Base-by-base conservation (phyloP, 176 grass and related monocot species). In the Typha latifolia region DNA sequence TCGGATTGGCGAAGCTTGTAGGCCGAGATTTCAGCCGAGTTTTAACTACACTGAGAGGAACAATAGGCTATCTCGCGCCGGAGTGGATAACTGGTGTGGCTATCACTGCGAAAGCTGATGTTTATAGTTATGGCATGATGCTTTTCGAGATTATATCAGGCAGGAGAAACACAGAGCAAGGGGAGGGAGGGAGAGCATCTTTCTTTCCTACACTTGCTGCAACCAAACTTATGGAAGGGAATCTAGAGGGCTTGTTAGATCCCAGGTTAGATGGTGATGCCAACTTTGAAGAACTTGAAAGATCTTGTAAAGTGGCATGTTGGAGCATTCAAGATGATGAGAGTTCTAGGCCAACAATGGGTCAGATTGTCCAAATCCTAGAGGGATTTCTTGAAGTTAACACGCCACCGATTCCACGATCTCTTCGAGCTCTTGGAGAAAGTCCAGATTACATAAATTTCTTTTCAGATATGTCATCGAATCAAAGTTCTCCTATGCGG, bases 251-350 rank as follows among this genome's bases (percentile, higher is more conserved):
- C 29, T 76, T 96, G 79, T 34, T 90, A 56, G 91, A 96, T 67
- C 48, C 68, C 51, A 87, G 80, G 64, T 67, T 96, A 56, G 72
- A 80, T 26, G 84, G 79, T 50, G 75, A 83, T 71, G 81, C 63
- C 50, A 66, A 76, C 63, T 16, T 63, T 74, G 78, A 80, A 48
- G 91, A 96, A 68, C 34, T 96, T 27, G 82, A 74, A 59, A 90
- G 73, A 64, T 81, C 91, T 62, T 96, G 84, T 62, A 96, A 87
- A 67, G 75, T 87, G 21, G 91, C 91, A 32, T 95, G 81, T 48
- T 95, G 91, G 91, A 90, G 91, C 63, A 95, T 95, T 72, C 91
- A 96, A 74, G 91, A 96, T 61, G 91, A 87, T 12, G 91, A 96
- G 78, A 87, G 48, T 49, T 7, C 20, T 26, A 81, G 91, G 69